phyloP scores from a whole-genome alignment of 176 grass and related monocot genomes.

The Otatea glauca region DNA sequence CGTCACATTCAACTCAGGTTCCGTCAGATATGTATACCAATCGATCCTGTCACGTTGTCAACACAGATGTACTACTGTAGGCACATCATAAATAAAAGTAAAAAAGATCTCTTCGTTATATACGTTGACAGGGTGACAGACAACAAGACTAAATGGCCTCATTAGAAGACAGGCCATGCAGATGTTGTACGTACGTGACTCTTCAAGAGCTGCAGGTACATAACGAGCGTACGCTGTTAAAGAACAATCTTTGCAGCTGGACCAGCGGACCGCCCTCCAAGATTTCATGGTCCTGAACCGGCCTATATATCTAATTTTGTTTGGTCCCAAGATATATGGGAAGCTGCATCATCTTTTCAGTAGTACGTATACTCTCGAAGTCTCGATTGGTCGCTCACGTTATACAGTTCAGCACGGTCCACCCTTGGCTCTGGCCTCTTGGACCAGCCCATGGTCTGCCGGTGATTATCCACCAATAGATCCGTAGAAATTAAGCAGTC shows the following conservation, averaged over 20 bases:
- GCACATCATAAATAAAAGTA: not conserved
- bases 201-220: not conserved
- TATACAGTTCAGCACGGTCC: conserved; percentile 1
- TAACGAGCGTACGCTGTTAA: not conserved
- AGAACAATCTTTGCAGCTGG: conserved; percentile 27
- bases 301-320: conserved; percentile 33
- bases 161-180: not conserved
- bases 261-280: conserved; percentile 32
- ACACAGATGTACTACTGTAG: not conserved
- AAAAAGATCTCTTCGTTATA: not conserved
- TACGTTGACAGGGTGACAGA: not conserved
- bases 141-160: not conserved
- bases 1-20: not conserved
- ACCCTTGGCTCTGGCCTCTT: conserved; percentile 7
- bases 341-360: conserved; percentile 36
- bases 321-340: conserved; percentile 39
- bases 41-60: not conserved
- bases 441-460: conserved; percentile 37
- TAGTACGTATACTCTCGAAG: not conserved
- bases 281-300: conserved; percentile 37
- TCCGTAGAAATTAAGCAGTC: conserved; percentile 17
- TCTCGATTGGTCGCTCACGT: not conserved
- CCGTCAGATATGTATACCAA: not conserved
- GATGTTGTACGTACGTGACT: not conserved
- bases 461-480: conserved; percentile 8